Base-by-base conservation (phyloP, 1,284 basidiomycete genomes). In the Trichosporon sp. region DNA sequence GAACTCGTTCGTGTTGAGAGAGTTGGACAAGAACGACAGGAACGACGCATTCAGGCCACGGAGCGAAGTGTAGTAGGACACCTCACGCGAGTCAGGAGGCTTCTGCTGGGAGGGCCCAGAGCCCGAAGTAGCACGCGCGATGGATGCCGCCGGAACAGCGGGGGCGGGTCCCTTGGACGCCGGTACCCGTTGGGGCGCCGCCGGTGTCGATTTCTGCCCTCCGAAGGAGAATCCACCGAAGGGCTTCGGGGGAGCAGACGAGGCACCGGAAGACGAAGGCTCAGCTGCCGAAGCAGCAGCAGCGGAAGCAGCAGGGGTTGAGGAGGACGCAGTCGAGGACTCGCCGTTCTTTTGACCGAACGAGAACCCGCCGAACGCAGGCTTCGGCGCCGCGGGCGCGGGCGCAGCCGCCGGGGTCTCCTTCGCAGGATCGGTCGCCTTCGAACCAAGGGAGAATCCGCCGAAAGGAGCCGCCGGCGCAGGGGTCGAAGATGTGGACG, bases 21-120 rank as follows among this genome's bases (percentile, higher is more conserved):
- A 87, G 67, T 88, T 87, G 12, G 88, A 86, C 64, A 94, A 83
- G 38, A 89, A 88, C 3, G 88, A 85, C 38, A 92, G 78, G 76
- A 94, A 86, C 0, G 92, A 91, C 21, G 88, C 83, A 79, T 96
- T 96, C 63, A 96, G 87, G 11, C 93, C 93, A 19, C 93, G 90
- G 19, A 96, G 86, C 6, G 89, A 88, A 48, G 86, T 89, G 83
- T 89, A 93, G 82, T 92, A 95, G 56, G 86, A 84, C 4, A 85
- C 83, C 37, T 84, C 79, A 26, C 84, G 80, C 43, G 81, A 78
- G 6, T 82, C 66, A 6, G 80, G 79, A 7, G 78, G 77, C 2
- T 70, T 73, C 8, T 76, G 19, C 61, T 73, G 74, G 7, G 75
- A 71, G 4, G 78, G 71, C 2, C 69, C 68, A 4, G 67, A 37